These are phyloP conservation scores for Naganishia kalamii DNA, from an alignment of 768 basidiomycete genomes.

Conservation along the genomic window DNA sequence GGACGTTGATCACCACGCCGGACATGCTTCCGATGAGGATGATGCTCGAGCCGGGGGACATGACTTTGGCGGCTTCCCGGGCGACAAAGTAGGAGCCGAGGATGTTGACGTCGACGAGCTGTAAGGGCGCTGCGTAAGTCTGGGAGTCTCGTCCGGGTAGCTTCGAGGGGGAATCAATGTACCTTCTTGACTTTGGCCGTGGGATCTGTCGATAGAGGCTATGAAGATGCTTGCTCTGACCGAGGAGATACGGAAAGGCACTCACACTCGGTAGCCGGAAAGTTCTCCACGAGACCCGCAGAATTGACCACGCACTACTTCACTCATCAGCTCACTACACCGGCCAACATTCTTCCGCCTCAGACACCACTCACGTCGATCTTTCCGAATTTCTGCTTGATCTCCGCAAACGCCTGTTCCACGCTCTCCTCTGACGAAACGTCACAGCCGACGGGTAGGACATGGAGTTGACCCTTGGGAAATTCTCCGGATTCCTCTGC, in stretches of 20 bases:
- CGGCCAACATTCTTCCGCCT: too few species aligned
- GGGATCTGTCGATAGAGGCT: constrained; percentile 52
- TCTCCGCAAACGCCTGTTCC: constrained; percentile 61
- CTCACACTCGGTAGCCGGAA: constrained; percentile 68
- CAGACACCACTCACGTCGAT: constrained; percentile 40
- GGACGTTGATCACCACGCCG: constrained; percentile 81
- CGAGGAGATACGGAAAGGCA: background rate
- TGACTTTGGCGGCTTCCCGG: constrained; percentile 82
- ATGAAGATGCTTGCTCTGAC: constrained; percentile 42
- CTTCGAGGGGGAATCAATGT: background rate
- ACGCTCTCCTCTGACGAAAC: constrained; percentile 77
- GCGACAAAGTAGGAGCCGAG: constrained; percentile 87
- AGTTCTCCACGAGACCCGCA: constrained; percentile 70
- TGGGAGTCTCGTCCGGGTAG: background rate
- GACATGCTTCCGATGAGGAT: constrained; percentile 87
- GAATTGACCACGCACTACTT: constrained; percentile 68
- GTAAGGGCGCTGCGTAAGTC: background rate
- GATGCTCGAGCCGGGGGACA: constrained; percentile 68
- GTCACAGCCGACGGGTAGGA: constrained; percentile 76
- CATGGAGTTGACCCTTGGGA: constrained; percentile 39
- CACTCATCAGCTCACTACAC: too few species aligned
- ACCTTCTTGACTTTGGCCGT: constrained; percentile 73
- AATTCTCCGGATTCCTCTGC: constrained; percentile 19
- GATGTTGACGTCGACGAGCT: constrained; percentile 68
- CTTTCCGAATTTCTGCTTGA: constrained; percentile 52